phyloP scores from a whole-genome alignment of 495 filamentous ascomycete genomes.

The Aspergillus nanangensis region DNA sequence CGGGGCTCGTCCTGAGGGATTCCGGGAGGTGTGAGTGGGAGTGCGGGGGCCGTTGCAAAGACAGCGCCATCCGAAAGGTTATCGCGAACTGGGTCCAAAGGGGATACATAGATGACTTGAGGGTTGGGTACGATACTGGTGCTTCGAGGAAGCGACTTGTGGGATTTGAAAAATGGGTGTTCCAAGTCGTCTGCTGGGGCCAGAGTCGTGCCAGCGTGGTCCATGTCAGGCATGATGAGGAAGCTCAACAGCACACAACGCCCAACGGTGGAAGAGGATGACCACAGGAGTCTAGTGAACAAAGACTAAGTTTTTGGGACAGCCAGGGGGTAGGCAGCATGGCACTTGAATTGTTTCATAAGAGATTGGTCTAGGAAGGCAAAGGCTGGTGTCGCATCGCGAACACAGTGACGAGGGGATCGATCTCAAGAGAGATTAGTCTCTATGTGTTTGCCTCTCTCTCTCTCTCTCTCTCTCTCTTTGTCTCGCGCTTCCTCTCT shows the following conservation, averaged over 20 bases:
- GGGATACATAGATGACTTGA: slow-evolving; percentile 23
- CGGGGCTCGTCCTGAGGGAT: slow-evolving; percentile 19
- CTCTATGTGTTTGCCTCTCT: background rate
- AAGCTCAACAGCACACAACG: slow-evolving; percentile 11
- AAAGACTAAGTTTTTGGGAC: background rate
- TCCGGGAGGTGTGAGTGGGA: slow-evolving; percentile 39
- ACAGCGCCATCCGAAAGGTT: slow-evolving; percentile 9
- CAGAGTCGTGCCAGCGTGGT: slow-evolving; percentile 26
- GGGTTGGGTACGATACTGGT: slow-evolving; percentile 20
- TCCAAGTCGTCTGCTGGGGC: slow-evolving; percentile 24
- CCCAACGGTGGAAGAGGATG: slow-evolving; percentile 1
- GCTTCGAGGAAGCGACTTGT: slow-evolving; percentile 42
- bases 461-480: background rate
- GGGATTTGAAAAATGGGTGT: slow-evolving; percentile 37
- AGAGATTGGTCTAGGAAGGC: slow-evolving; percentile 12
- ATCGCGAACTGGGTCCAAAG: slow-evolving; percentile 17
- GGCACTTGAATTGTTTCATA: slow-evolving; percentile 18
- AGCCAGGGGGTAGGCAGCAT: slow-evolving; percentile 11
- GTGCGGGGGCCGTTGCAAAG: slow-evolving; percentile 23
- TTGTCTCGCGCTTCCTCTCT: background rate
- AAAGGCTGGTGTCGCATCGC: slow-evolving; percentile 12
- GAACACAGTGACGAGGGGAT: background rate
- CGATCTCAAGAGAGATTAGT: background rate
- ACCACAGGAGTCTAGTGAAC: slow-evolving; percentile 3
- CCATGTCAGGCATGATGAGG: slow-evolving; percentile 35